A percentile compares a stretch with the other conserved stretches of the same genome.
Evolutionary conservation across 345 rosid genomes (phyloP).

Genomic region (Eucalyptus regnans): DNA sequence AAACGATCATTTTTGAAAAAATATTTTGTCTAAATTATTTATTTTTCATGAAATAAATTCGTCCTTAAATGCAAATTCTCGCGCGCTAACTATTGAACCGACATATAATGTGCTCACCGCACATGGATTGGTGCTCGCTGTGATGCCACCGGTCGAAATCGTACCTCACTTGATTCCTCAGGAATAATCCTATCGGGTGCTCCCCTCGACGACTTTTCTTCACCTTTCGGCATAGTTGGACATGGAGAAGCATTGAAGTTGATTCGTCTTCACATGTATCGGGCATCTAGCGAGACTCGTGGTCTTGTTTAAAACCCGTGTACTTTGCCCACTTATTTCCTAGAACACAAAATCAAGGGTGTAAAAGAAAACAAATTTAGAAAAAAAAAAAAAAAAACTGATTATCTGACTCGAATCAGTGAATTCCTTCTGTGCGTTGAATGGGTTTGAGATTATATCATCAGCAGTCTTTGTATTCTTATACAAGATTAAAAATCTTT

Average conservation of each 20-base stretch:
- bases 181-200: background rate
- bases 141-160: background rate
- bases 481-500: background rate
- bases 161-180: background rate
- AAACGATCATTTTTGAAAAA: accelerated
- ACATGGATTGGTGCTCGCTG: accelerated
- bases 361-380: no score
- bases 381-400: no score
- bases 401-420: no score
- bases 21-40: accelerated
- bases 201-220: background rate
- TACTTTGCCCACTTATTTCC: background rate
- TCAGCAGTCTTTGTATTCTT: background rate
- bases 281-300: background rate
- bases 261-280: background rate
- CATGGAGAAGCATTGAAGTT: background rate
- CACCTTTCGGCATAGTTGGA: background rate
- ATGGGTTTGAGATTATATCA: background rate
- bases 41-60: accelerated
- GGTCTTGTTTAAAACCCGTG: background rate
- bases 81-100: background rate
- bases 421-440: background rate
- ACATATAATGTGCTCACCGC: background rate
- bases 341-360: background rate
- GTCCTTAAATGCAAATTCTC: background rate